Evolutionary conservation across 768 basidiomycete genomes (phyloP).

Genomic region (Tylopilus felleus): DNA sequence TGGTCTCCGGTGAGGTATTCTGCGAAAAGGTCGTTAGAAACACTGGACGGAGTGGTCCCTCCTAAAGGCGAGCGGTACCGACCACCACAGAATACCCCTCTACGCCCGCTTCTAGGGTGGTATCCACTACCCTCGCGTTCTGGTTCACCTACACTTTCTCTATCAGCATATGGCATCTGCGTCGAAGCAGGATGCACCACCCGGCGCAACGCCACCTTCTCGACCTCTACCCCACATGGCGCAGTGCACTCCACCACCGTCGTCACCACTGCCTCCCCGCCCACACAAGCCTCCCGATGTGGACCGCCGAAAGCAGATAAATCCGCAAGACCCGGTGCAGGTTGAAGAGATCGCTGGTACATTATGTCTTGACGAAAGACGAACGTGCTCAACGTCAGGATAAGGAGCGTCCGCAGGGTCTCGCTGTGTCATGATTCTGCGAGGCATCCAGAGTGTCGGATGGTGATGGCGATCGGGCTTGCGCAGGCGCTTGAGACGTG

Average conservation of each 20-base stretch:
- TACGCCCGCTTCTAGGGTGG: constrained; percentile 45
- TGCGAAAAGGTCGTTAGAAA: constrained; percentile 24
- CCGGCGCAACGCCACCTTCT: constrained; percentile 43
- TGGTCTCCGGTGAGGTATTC: constrained; percentile 67
- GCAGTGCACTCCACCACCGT: constrained; percentile 52
- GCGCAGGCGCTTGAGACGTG: background rate
- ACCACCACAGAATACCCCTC: constrained; percentile 50
- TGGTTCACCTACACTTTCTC: constrained; percentile 37
- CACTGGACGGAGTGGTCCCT: background rate
- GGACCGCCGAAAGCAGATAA: constrained; percentile 50
- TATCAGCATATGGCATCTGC: too few species aligned
- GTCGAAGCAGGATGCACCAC: constrained; percentile 41
- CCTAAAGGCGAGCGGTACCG: too few species aligned
- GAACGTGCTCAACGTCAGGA: constrained; percentile 68
- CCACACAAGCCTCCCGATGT: constrained; percentile 44
- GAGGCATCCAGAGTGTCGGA: constrained; percentile 3
- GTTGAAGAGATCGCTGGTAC: constrained; percentile 45
- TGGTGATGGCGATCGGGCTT: background rate
- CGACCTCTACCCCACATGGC: constrained; percentile 55
- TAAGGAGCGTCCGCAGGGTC: constrained; percentile 58
- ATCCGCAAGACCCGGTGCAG: constrained; percentile 49
- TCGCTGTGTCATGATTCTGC: constrained; percentile 43
- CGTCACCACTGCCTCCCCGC: constrained; percentile 56
- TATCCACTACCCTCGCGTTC: constrained; percentile 48
- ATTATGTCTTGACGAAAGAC: constrained; percentile 49